Conservation (phyloP, 306 rosid species). For the Medicago ruthenica region DNA sequence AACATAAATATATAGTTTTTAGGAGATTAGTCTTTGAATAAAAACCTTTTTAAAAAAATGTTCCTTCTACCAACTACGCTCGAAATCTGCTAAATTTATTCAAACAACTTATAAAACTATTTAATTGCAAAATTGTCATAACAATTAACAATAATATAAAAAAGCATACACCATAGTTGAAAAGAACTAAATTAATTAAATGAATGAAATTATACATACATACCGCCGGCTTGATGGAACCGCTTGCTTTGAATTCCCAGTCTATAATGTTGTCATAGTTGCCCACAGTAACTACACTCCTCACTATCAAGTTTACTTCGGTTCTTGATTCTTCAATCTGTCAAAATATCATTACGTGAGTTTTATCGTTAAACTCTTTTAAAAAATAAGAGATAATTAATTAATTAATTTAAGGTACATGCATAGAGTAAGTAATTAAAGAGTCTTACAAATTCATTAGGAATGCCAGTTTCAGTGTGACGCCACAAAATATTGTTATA, state of each 20-base stretch:
- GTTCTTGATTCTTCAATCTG: conserved; percentile 43
- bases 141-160: too few relatives aligned
- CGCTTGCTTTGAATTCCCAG: conserved; percentile 56
- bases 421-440: too few relatives aligned
- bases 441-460: conserved; percentile 18
- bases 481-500: conserved; percentile 48
- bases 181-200: neutral
- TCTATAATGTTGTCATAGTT: conserved; percentile 54
- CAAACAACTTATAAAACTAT: too few relatives aligned
- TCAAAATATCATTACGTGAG: too few relatives aligned
- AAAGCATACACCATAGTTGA: neutral
- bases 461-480: conserved; percentile 50
- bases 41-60: too few relatives aligned
- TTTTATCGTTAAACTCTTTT: too few relatives aligned
- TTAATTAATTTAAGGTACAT: too few relatives aligned
- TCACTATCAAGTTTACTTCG: conserved; percentile 47
- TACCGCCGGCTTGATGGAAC: conserved; percentile 49
- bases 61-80: too few relatives aligned
- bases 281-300: conserved; percentile 41
- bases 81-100: too few relatives aligned
- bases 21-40: neutral
- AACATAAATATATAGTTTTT: neutral
- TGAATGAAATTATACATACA: neutral
- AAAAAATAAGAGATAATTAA: too few relatives aligned
- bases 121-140: neutral